Conservation (phyloP, 257 asterid genomes). For the Pogostemon cablin region DNA sequence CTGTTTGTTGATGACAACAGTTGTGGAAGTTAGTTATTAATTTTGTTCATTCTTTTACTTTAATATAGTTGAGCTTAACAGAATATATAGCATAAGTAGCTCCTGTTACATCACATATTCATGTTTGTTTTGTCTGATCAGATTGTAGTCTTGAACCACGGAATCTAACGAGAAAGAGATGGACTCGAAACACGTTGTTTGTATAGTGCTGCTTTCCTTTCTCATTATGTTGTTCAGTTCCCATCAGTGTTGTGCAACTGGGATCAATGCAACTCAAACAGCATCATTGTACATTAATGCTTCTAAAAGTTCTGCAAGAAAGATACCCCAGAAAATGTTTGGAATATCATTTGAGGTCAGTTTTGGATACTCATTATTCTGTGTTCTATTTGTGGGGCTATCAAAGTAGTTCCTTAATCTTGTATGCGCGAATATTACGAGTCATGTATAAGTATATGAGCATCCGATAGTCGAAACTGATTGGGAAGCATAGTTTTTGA, state of each 20-base stretch:
- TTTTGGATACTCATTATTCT: conserved; percentile 17
- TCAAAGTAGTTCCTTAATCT: too few species aligned
- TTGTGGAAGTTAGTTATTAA: conserved; percentile 33
- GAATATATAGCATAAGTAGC: conserved; percentile 26
- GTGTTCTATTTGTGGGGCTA: too few species aligned
- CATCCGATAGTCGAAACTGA: too few species aligned
- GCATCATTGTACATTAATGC: conserved; percentile 59
- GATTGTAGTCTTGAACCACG: background rate
- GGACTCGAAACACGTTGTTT: conserved; percentile 44
- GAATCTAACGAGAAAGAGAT: conserved; percentile 44
- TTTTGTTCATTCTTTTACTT: conserved; percentile 33
- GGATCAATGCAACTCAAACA: conserved; percentile 47
- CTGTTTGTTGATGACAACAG: conserved; percentile 33
- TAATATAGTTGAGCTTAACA: conserved; percentile 12
- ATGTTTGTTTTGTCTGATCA: background rate
- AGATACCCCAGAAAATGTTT: conserved; percentile 68
- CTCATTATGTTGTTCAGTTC: conserved; percentile 38
- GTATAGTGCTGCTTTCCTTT: conserved; percentile 39
- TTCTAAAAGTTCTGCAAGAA: conserved; percentile 46
- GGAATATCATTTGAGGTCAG: conserved; percentile 92
- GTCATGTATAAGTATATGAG: too few species aligned
- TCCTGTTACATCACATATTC: conserved; percentile 12
- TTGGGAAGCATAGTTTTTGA: background rate
- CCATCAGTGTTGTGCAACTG: conserved; percentile 41
- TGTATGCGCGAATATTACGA: too few species aligned